These are phyloP conservation scores for Carex pumila DNA, from an alignment of 176 grass and related monocot genomes.

Conservation along the genomic window DNA sequence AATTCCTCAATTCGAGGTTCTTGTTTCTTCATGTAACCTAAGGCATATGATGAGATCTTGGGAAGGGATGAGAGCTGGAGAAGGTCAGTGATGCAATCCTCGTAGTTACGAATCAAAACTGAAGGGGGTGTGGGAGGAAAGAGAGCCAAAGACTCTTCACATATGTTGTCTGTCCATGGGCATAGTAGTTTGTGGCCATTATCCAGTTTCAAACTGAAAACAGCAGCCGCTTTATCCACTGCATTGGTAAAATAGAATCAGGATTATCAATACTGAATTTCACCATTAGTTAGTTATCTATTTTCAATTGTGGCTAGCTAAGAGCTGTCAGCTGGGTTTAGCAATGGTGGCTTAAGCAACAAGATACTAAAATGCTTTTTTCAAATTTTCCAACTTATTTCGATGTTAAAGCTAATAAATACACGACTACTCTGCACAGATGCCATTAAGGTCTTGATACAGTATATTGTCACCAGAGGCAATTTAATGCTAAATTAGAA, in stretches of 20 bases:
- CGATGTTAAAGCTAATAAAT: not conserved
- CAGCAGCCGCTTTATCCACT: constrained; percentile 96
- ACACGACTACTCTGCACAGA: not conserved
- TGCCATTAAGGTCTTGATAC: not conserved
- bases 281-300: not conserved
- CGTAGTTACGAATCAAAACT: constrained; percentile 62
- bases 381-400: not conserved
- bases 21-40: constrained; percentile 66
- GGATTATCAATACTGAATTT: not conserved
- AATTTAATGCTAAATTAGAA: not conserved
- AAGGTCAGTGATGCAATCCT: constrained; percentile 49
- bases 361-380: not conserved
- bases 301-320: not conserved
- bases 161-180: constrained; percentile 95
- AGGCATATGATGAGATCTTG: constrained; percentile 54
- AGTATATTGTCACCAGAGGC: not conserved
- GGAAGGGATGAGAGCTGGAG: constrained; percentile 66
- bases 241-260: constrained; percentile 16
- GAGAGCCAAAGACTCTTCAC: constrained; percentile 76
- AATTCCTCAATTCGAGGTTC: constrained; percentile 59
- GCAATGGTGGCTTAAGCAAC: not conserved
- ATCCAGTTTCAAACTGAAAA: constrained; percentile 92
- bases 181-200: constrained; percentile 90
- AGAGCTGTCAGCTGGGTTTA: not conserved
- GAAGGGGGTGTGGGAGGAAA: constrained; percentile 81